Conservation (phyloP, 257 asterid species). For the Nemophila menziesii region DNA sequence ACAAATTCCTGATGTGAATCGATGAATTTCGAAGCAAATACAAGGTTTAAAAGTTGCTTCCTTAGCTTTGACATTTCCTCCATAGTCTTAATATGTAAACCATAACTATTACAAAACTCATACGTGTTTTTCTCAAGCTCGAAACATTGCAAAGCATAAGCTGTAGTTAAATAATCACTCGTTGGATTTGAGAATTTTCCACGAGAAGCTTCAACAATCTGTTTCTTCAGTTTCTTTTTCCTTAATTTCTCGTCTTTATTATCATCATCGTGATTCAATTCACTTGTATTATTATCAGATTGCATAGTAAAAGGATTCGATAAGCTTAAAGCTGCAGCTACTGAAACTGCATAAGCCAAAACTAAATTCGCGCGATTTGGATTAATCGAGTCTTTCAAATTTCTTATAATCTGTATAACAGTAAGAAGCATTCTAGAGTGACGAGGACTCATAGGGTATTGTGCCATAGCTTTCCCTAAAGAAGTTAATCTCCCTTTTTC, state of each 20-base stretch:
- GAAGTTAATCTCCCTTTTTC: conserved; percentile 54
- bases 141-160: conserved; percentile 67
- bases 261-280: conserved; percentile 16
- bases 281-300: conserved; percentile 28
- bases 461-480: conserved; percentile 94
- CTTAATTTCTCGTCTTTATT: conserved; percentile 39
- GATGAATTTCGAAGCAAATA: conserved; percentile 31
- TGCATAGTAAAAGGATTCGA: conserved; percentile 53
- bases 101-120: conserved; percentile 47
- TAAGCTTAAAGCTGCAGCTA: conserved; percentile 83
- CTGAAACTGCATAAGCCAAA: conserved; percentile 74
- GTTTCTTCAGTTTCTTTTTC: conserved; percentile 65
- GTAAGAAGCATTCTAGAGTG: conserved; percentile 98
- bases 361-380: conserved; percentile 55
- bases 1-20: conserved; percentile 42
- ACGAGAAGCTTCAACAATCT: conserved; percentile 38
- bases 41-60: conserved; percentile 71
- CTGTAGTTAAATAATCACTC: conserved; percentile 63
- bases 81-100: conserved; percentile 72
- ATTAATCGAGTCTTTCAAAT: conserved; percentile 20
- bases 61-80: conserved; percentile 96
- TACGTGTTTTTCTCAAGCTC: conserved; percentile 41
- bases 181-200: conserved; percentile 60
- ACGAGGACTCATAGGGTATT: conserved; percentile 91
- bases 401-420: conserved; percentile 57